A percentile compares a stretch with the other conserved stretches of the same genome.
phyloP scores from a whole-genome alignment of 1,139 yeast species.

The Nakaseomyces kungkrabaensis region DNA sequence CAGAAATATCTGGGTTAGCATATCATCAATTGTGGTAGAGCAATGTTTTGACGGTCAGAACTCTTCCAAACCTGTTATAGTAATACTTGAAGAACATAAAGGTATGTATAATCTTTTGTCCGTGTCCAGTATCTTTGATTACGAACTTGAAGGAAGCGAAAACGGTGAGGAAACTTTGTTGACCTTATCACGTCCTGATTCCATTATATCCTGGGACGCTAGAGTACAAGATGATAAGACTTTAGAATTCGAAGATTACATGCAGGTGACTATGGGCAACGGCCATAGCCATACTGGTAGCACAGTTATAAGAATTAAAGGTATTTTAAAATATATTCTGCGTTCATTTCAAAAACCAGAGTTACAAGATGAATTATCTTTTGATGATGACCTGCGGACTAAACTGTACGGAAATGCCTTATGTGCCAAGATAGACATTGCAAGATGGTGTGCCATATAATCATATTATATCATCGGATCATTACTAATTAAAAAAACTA shows the following conservation, averaged over 20 bases:
- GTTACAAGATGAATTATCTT: background rate
- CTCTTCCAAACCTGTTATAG: conserved; percentile 41
- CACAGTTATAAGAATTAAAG: conserved; percentile 34
- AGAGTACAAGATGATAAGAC: conserved; percentile 8
- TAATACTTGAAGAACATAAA: conserved; percentile 36
- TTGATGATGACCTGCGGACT: background rate
- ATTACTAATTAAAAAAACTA: background rate
- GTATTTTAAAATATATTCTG: conserved; percentile 34
- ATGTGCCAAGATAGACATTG: background rate
- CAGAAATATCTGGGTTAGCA: conserved; percentile 40
- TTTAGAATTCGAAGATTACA: conserved; percentile 30
- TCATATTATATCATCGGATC: background rate
- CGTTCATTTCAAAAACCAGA: background rate
- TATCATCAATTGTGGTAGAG: conserved; percentile 34
- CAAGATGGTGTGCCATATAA: background rate
- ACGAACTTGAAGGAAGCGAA: background rate
- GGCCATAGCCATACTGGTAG: conserved; percentile 38
- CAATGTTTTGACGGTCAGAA: conserved; percentile 33
- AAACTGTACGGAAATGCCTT: background rate
- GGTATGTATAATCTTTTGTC: conserved; percentile 24
- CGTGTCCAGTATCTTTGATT: background rate
- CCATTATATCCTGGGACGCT: conserved; percentile 40
- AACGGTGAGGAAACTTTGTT: background rate
- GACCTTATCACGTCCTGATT: conserved; percentile 34
- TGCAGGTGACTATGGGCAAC: conserved; percentile 39